Base-by-base conservation (phyloP, 306 rosid genomes). In the Corylus americana region DNA sequence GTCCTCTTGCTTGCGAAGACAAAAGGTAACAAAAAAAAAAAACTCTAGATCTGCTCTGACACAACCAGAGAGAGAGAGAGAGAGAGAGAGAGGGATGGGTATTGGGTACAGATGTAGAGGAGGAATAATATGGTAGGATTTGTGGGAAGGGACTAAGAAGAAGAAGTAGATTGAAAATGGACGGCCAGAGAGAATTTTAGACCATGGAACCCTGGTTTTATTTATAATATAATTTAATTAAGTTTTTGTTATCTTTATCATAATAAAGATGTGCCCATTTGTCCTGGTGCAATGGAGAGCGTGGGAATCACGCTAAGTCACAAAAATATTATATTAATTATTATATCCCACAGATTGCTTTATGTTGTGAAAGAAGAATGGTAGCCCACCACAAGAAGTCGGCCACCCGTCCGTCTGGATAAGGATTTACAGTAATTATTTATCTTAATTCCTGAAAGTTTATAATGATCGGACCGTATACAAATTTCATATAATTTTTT, bases 161-260 rank as follows among this genome's bases (percentile, higher is more conserved):
- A 27, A 45, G 64, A 42, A 79, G 42, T 67, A 77, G 84, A 81
- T 83, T 76, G 82, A 47, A 54, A 76, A 58, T 75, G 90, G 85
- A 78, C 69, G 87, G 83, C 54, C 48, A 74, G 47, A 75, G 78
- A 54, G 66, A 70, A 68, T 77, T 77, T 77, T 73, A 22, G 78
- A 73, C 48, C 61, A 79, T 57, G 68, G 74, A 81, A 83, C 73
- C 76, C 71, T 77, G 20, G 55, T 22, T 47, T 42, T 10, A 10
- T 55, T 54, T 59, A 14, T 54, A 48, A 0, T 7, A 4, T 48
- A 11, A 42, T 39, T 16, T 45, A 25, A 45, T 63, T 75, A 76
- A 86, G 29, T 37, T 50, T 50, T 54, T 55, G 51, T 70, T 69
- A 66, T 51, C 83, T 80, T 77, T 55, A 75, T 71, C 62, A 35